These are phyloP conservation scores for Spizellomyces sp. DNA, from an alignment of 192 early-diverging fungal genomes.

Conservation along the genomic window DNA sequence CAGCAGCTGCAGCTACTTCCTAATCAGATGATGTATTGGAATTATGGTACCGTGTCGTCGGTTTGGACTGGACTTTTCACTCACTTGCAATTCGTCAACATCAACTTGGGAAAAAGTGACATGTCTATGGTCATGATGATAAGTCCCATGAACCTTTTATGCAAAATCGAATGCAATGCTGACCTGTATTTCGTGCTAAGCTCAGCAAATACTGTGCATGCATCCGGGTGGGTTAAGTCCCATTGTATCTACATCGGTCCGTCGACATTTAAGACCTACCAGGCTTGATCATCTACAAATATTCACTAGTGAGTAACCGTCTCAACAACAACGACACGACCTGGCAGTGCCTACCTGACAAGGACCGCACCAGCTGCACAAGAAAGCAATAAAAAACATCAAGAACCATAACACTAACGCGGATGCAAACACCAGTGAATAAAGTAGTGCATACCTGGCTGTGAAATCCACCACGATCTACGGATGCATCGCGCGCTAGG, in stretches of 20 bases:
- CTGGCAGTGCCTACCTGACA: conserved; percentile 29
- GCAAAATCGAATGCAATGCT: neutral
- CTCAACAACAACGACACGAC: neutral
- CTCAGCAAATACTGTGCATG: conserved; percentile 44
- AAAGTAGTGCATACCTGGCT: conserved; percentile 21
- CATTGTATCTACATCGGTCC: no score
- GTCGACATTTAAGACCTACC: conserved; percentile 5
- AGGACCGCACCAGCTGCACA: conserved; percentile 35
- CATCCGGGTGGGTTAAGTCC: neutral
- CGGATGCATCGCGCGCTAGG: neutral
- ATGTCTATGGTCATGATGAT: conserved; percentile 26
- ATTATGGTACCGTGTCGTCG: neutral
- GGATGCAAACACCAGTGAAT: no score
- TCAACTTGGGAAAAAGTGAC: conserved; percentile 49
- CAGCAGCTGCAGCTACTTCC: conserved; percentile 37
- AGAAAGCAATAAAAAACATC: neutral
- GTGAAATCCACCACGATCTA: conserved; percentile 54
- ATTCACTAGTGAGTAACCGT: conserved; percentile 7
- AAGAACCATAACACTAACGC: no score
- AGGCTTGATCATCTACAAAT: conserved; percentile 31
- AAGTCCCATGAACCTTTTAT: neutral
- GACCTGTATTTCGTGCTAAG: conserved; percentile 35
- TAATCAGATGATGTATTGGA: neutral
- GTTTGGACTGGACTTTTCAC: neutral
- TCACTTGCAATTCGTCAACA: conserved; percentile 51